These are phyloP conservation scores for Wickerhamomyces tratensis DNA, from an alignment of 805 yeast genomes.

Conservation along the genomic window DNA sequence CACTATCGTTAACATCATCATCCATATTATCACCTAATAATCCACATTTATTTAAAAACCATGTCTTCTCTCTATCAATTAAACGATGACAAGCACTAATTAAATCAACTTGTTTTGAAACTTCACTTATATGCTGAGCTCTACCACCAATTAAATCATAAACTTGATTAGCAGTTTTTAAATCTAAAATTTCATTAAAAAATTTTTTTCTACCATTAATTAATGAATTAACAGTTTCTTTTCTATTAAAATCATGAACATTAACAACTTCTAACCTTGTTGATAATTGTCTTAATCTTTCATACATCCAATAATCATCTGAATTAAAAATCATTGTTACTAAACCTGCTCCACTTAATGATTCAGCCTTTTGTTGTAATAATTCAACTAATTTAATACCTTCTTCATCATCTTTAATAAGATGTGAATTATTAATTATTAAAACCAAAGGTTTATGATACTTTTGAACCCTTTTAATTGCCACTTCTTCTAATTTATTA, in stretches of 20 bases:
- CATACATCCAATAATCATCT: conserved; percentile 85
- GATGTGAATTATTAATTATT: conserved; percentile 66
- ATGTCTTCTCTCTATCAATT: conserved; percentile 73
- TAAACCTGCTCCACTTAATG: conserved; percentile 51
- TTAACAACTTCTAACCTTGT: conserved; percentile 68
- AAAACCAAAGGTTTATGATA: conserved; percentile 50
- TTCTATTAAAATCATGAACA: conserved; percentile 50
- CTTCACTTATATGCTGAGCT: conserved; percentile 73
- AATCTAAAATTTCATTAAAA: conserved; percentile 30
- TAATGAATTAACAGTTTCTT: conserved; percentile 46
- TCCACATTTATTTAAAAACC: conserved; percentile 82
- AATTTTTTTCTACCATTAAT: conserved; percentile 36
- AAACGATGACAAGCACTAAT: conserved; percentile 55
- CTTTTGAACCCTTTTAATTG: conserved; percentile 35
- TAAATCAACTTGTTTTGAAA: conserved; percentile 47
- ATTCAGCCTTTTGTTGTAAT: conserved; percentile 76
- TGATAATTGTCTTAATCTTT: conserved; percentile 58
- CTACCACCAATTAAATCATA: conserved; percentile 75
- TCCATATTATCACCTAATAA: conserved; percentile 72
- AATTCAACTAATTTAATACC: conserved; percentile 64
- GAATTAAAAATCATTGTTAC: conserved; percentile 56
- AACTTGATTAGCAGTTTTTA: conserved; percentile 36
- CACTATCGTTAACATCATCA: conserved; percentile 81
- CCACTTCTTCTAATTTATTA: conserved; percentile 64
- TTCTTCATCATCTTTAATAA: conserved; percentile 67